Conservation (phyloP, 2,329 filamentous ascomycete genomes). For the Penicillium verrucosum region DNA sequence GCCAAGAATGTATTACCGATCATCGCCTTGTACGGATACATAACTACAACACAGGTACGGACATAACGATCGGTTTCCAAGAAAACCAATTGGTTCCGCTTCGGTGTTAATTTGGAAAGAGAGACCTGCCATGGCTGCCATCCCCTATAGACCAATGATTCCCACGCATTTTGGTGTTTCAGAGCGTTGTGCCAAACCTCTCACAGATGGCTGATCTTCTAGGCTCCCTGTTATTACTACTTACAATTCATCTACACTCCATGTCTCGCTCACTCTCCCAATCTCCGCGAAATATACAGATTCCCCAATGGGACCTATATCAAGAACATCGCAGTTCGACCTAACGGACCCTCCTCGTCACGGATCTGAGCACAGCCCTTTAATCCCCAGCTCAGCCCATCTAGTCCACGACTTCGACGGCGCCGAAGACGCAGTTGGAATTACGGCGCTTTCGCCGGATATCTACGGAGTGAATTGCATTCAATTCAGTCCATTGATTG, state of each 20-base stretch:
- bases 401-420: slow-evolving; percentile 11
- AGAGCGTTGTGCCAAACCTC: not conserved
- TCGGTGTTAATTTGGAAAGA: not conserved
- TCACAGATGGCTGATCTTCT: not conserved
- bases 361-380: slow-evolving; percentile 12
- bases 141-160: not conserved
- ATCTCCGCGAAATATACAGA: slow-evolving; percentile 15
- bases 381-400: slow-evolving; percentile 4
- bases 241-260: not conserved
- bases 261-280: not conserved
- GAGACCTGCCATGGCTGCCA: not conserved
- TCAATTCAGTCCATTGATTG: slow-evolving; percentile 18
- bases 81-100: not conserved
- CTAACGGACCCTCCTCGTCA: slow-evolving; percentile 35
- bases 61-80: not conserved
- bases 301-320: slow-evolving; percentile 32
- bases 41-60: too few species aligned
- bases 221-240: not conserved
- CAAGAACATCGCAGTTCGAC: slow-evolving; percentile 33
- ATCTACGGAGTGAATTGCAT: slow-evolving; percentile 15
- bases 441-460: slow-evolving; percentile 14
- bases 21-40: not conserved
- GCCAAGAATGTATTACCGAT: not conserved
- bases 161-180: not conserved
- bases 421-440: slow-evolving; percentile 11